phyloP scores from a whole-genome alignment of 768 basidiomycete species.

The Trametes gibbosa region DNA sequence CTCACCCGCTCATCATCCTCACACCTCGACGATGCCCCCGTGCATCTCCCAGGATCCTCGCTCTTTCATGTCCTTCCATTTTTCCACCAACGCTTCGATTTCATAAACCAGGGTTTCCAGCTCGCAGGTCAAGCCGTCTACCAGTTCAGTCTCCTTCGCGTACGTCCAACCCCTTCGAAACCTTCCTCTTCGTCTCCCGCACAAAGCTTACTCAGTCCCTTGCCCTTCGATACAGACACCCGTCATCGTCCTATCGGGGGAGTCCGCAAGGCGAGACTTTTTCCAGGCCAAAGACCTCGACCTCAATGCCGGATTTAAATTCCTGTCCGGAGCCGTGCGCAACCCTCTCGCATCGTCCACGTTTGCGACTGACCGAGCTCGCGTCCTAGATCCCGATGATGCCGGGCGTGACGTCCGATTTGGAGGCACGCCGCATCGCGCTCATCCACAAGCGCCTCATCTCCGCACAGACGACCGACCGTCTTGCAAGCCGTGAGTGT shows the following conservation, averaged over 20 bases:
- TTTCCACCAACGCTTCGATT: conserved; percentile 68
- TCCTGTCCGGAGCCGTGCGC: conserved; percentile 73
- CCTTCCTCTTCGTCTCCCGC: conserved; percentile 8
- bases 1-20: neutral
- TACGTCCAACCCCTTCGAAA: conserved; percentile 33
- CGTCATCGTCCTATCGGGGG: conserved; percentile 75
- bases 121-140: conserved; percentile 64
- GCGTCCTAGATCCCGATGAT: conserved; percentile 66
- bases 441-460: conserved; percentile 72
- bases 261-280: conserved; percentile 64
- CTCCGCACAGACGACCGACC: conserved; percentile 58
- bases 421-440: conserved; percentile 57
- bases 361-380: neutral
- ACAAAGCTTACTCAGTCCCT: neutral
- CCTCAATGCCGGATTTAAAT: conserved; percentile 76
- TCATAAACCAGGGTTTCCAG: conserved; percentile 69
- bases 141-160: conserved; percentile 66
- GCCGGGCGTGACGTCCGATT: conserved; percentile 69
- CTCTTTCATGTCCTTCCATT: conserved; percentile 63
- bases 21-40: conserved; percentile 41
- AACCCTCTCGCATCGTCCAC: neutral
- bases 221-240: conserved; percentile 47
- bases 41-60: conserved; percentile 54
- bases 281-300: conserved; percentile 70
- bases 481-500: conserved; percentile 58